A percentile compares a stretch with the other conserved stretches of the same genome.
Conservation (phyloP, 495 filamentous ascomycete genomes). For the Podospora comata region DNA sequence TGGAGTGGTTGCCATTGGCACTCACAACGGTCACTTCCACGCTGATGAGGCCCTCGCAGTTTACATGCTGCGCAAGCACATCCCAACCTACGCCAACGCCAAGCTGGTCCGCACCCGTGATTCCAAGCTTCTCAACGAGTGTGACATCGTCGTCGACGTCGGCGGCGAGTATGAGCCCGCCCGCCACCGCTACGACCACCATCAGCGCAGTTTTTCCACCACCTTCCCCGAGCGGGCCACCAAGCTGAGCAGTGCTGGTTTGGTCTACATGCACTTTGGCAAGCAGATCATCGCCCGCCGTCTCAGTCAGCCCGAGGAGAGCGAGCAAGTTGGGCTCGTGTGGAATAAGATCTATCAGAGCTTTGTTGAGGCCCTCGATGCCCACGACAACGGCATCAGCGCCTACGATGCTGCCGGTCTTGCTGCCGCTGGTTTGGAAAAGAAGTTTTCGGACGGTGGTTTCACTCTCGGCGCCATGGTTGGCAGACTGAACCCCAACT, state of each 20-base stretch:
- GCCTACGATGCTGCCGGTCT: conserved; percentile 68
- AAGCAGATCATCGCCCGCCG: conserved; percentile 70
- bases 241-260: conserved; percentile 86
- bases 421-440: conserved; percentile 62
- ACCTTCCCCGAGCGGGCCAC: conserved; percentile 72
- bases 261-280: conserved; percentile 96
- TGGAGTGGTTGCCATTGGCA: conserved; percentile 67
- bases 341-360: conserved; percentile 88
- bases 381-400: conserved; percentile 92
- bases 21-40: conserved; percentile 97
- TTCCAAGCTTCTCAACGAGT: conserved; percentile 68
- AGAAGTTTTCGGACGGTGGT: conserved; percentile 74
- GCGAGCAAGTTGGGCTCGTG: conserved; percentile 65
- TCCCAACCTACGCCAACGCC: conserved; percentile 73
- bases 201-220: conserved; percentile 85
- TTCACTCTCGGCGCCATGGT: conserved; percentile 83
- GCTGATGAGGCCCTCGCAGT: conserved; percentile 98
- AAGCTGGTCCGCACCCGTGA: conserved; percentile 85
- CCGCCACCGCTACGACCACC: conserved; percentile 85
- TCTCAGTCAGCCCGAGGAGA: conserved; percentile 50
- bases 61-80: conserved; percentile 79
- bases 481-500: conserved; percentile 73
- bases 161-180: conserved; percentile 81
- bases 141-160: conserved; percentile 95
- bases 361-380: conserved; percentile 94